Evolutionary conservation across 2,329 filamentous ascomycete genomes (phyloP), one percentile per base, ranked within the genome.

Genomic region (Graphium sp.): DNA sequence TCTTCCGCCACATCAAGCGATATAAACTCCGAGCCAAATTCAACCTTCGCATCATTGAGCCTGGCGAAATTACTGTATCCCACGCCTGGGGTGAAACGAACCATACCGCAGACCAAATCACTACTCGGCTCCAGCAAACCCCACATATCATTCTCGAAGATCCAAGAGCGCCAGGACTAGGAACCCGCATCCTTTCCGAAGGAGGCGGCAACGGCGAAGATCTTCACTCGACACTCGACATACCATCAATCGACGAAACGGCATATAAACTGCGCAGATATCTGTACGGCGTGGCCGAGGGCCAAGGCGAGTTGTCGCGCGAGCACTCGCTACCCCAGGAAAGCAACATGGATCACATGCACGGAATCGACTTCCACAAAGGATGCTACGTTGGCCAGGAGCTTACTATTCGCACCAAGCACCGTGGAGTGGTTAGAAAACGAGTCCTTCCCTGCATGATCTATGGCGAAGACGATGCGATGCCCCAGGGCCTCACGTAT

Each of bases 371-470:
- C 52, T 98, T 89, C 56, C 73, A 73, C 45, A 98, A 98, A 56
- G 89, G 89, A 6, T 98, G 89, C 54, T 98, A 98, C 50, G 72
- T 95, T 6, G 89, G 89, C 0, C 89, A 98, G 53, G 89, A 98
- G 51, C 65, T 98, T 37, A 95, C 89, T 2, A 93, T 95, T 38
- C 76, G 89, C 23, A 98, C 89, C 2, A 78, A 85, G 48, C 89
- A 98, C 52, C 85, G 79, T 9, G 89, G 89, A 14, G 82, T 98
- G 11, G 82, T 98, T 22, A 66, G 89, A 35, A 93, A 94, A 61
- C 67, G 89, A 28, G 71, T 95, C 28, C 50, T 98, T 29, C 89
- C 89, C 0, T 74, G 87, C 19, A 55, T 77, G 37, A 44, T 94
- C 11, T 89, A 87, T 48, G n/a, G n/a, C n/a, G 56, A 55, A 6